Evolutionary conservation across 2,329 filamentous ascomycete species (phyloP).

Genomic region (Stachybotrys chlorohalonatus): DNA sequence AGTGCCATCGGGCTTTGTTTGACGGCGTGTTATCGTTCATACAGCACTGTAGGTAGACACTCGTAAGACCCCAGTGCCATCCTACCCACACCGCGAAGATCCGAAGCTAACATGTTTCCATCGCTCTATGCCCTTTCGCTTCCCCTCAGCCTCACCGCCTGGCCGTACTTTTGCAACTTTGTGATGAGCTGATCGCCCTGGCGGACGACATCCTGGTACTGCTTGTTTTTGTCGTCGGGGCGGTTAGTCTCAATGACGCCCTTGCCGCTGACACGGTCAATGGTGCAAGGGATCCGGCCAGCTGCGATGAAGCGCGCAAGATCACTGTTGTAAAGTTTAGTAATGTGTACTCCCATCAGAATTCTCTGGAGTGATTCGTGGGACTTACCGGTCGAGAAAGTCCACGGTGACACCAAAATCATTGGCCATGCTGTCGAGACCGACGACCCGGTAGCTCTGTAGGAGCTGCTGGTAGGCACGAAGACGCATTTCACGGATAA

Average conservation of each 20-base stretch:
- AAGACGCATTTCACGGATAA: constrained; percentile 95
- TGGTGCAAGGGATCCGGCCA: constrained; percentile 90
- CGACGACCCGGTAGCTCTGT: constrained; percentile 94
- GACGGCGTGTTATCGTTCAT: neutral
- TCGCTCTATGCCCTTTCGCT: constrained; percentile 72
- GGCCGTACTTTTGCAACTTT: constrained; percentile 98
- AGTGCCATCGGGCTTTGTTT: no score
- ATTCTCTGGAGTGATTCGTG: neutral
- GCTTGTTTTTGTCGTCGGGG: constrained; percentile 98
- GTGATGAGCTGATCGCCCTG: constrained; percentile 97
- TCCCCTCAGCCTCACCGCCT: constrained; percentile 85
- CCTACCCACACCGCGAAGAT: neutral
- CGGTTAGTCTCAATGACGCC: constrained; percentile 97
- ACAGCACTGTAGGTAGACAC: neutral
- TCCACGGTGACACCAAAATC: constrained; percentile 97
- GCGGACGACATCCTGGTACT: constrained; percentile 96
- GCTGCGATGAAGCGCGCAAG: constrained; percentile 95
- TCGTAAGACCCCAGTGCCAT: neutral
- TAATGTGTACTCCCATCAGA: constrained; percentile 1
- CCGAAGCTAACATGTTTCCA: neutral
- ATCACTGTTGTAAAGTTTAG: constrained; percentile 47
- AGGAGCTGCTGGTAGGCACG: constrained; percentile 94
- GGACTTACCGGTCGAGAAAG: constrained; percentile 78
- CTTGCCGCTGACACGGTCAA: constrained; percentile 92
- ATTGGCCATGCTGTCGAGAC: constrained; percentile 92